Conservation (phyloP, 495 filamentous ascomycete species). For the Podospora fimiseda region DNA sequence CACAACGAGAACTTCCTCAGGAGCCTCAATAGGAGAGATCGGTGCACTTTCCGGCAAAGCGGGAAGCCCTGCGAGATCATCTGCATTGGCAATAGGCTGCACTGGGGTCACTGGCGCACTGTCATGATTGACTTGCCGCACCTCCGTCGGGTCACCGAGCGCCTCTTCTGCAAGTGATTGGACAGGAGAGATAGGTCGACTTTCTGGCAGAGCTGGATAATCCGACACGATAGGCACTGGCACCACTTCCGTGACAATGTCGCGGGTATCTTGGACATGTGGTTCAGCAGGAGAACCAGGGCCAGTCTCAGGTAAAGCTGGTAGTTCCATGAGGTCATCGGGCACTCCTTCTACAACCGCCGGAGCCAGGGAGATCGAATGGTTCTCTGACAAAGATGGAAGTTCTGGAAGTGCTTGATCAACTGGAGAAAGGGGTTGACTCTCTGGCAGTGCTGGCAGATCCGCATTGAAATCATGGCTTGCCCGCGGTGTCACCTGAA, state of each 20-base stretch:
- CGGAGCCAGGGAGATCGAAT: neutral
- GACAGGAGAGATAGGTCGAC: neutral
- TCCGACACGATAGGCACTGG: no score
- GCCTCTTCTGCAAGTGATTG: neutral
- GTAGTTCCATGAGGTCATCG: neutral
- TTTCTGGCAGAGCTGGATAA: slow-evolving; percentile 4
- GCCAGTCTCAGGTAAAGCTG: neutral
- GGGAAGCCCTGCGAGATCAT: no score
- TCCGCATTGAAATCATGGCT: neutral
- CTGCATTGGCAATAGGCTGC: no score
- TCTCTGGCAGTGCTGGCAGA: neutral
- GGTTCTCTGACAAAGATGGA: neutral
- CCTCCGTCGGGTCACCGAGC: neutral
- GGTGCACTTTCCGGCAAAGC: neutral
- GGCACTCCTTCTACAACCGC: neutral
- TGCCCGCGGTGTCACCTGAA: no score
- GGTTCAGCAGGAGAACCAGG: neutral
- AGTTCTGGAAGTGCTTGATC: neutral
- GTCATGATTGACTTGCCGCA: no score
- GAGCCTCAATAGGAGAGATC: no score
- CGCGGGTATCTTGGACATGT: neutral
- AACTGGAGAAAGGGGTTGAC: neutral
- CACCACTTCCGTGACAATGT: no score
- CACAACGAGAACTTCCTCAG: no score
- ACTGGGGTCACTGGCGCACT: no score